These are phyloP conservation scores for Elongisporangium anandrum DNA, from an alignment of 352 stramenopile genomes.

Conservation along the genomic window DNA sequence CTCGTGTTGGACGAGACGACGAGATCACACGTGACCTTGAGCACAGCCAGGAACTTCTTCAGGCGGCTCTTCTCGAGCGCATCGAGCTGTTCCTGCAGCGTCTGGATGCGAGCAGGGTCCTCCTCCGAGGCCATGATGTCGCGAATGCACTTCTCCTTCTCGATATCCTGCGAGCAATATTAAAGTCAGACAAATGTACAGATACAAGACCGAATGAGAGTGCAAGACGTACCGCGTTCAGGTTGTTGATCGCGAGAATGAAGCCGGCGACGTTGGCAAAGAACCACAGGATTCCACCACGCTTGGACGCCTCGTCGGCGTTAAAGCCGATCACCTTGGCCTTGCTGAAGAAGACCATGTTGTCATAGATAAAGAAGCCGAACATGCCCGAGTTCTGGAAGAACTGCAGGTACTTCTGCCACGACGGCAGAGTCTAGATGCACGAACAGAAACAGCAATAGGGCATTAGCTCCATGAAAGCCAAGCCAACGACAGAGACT, in stretches of 20 bases:
- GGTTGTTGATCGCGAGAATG: conserved; percentile 56
- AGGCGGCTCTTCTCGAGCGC: conserved; percentile 48
- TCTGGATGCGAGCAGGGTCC: conserved; percentile 43
- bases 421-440: conserved; percentile 19
- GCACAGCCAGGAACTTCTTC: conserved; percentile 78
- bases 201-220: neutral
- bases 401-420: conserved; percentile 59
- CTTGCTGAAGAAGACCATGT: conserved; percentile 80
- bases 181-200: neutral
- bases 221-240: conserved; percentile 39
- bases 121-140: conserved; percentile 72
- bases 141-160: conserved; percentile 76
- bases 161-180: conserved; percentile 32
- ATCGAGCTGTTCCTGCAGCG: conserved; percentile 58
- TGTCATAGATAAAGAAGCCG: conserved; percentile 86
- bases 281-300: conserved; percentile 81
- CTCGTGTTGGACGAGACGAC: conserved; percentile 85
- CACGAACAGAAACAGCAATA: no score
- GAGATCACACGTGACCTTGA: conserved; percentile 85
- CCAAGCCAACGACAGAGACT: conserved; percentile 3
- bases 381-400: conserved; percentile 82
- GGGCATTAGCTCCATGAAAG: neutral
- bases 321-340: conserved; percentile 68
- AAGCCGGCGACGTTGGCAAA: conserved; percentile 81
- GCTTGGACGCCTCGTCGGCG: conserved; percentile 52